Percentiles rank a stretch among this genome's conserved stretches.
phyloP scores from a whole-genome alignment of 2,329 filamentous ascomycete genomes.

The Esteya vermicola region DNA sequence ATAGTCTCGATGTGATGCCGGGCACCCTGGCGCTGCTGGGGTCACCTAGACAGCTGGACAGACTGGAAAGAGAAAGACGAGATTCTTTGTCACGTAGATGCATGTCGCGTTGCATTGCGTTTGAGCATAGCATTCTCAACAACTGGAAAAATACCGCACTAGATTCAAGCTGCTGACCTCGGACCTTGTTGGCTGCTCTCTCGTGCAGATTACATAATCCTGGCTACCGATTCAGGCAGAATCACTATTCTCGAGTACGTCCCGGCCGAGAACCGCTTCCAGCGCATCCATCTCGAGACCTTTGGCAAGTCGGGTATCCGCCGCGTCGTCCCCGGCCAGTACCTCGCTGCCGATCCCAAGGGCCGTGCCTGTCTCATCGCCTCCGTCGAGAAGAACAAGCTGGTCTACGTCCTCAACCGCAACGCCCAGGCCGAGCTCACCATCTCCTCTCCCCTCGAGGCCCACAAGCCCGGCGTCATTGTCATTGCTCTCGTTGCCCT shows the following conservation, averaged over 20 bases:
- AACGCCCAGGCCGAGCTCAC: conserved; percentile 89
- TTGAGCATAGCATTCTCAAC: no score
- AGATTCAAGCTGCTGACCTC: background rate
- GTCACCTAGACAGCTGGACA: background rate
- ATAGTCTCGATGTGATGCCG: conserved; percentile 18
- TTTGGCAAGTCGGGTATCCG: conserved; percentile 95
- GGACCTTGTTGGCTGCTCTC: conserved; percentile 1
- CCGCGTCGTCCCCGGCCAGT: conserved; percentile 88
- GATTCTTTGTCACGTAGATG: no score
- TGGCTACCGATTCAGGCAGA: conserved; percentile 88
- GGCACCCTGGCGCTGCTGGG: background rate
- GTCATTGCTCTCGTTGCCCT: conserved; percentile 79
- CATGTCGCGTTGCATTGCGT: no score
- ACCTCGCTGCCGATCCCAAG: conserved; percentile 88
- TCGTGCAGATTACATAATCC: conserved; percentile 78
- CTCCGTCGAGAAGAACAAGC: conserved; percentile 95
- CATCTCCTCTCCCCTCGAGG: conserved; percentile 93
- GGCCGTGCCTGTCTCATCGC: conserved; percentile 90
- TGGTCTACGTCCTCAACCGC: conserved; percentile 95
- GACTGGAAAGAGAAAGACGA: no score
- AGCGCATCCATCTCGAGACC: conserved; percentile 84
- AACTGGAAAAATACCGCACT: background rate
- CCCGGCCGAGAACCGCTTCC: conserved; percentile 73
- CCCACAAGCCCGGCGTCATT: conserved; percentile 81
- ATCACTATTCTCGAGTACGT: conserved; percentile 91